A percentile compares a stretch with the other conserved stretches of the same genome.
Evolutionary conservation across 139 green algal genomes (phyloP).

Genomic region (Trebouxia sp.): DNA sequence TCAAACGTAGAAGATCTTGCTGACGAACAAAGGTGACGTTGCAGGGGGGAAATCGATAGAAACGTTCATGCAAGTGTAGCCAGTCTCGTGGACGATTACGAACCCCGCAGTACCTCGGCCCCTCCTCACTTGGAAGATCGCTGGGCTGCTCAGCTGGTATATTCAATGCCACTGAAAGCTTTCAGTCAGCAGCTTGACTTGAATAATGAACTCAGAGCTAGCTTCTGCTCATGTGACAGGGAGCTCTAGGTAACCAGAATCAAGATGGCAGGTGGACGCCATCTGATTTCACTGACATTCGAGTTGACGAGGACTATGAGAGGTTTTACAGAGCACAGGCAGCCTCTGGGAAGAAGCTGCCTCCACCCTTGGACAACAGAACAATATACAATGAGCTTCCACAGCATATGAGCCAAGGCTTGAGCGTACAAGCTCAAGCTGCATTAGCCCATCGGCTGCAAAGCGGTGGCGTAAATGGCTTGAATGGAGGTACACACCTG

Average conservation of each 20-base stretch:
- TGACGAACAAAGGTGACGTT: neutral
- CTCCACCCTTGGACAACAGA: conserved; percentile 72
- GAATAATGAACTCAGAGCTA: neutral
- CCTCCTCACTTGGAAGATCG: conserved; percentile 81
- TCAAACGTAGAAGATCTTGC: neutral
- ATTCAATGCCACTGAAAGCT: neutral
- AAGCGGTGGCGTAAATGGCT: neutral
- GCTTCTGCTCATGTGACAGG: neutral
- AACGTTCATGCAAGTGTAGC: conserved; percentile 50
- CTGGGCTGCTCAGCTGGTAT: conserved; percentile 12
- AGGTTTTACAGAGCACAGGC: conserved; percentile 63
- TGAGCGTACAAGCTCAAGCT: conserved; percentile 9
- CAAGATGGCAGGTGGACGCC: conserved; percentile 34
- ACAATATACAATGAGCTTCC: conserved; percentile 80
- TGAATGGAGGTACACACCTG: neutral
- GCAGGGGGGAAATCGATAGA: conserved; percentile 60
- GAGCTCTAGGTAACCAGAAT: conserved; percentile 3
- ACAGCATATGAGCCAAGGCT: conserved; percentile 32
- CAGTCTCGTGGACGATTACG: conserved; percentile 81
- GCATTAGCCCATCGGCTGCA: conserved; percentile 11
- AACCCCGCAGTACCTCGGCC: conserved; percentile 76
- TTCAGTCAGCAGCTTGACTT: neutral
- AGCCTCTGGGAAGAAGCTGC: conserved; percentile 76
- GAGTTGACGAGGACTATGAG: conserved; percentile 87
- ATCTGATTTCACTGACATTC: conserved; percentile 62